Percentiles rank a stretch among this genome's conserved stretches.
phyloP scores from a whole-genome alignment of 2,329 filamentous ascomycete genomes.

The Hortaea werneckii region DNA sequence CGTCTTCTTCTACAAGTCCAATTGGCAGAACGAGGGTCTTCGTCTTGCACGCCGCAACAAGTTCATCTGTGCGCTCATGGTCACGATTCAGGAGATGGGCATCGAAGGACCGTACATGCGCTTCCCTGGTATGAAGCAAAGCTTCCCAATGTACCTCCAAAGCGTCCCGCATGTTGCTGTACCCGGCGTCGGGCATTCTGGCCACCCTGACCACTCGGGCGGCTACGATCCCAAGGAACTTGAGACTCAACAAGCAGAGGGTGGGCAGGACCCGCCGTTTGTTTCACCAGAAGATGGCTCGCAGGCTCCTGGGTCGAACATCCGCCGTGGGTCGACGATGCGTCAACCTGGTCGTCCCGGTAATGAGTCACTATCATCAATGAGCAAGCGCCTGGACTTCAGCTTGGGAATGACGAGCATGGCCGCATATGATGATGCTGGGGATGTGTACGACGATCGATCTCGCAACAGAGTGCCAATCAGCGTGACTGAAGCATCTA shows the following conservation, averaged over 20 bases:
- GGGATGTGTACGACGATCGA: constrained; percentile 55
- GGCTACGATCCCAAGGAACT: constrained; percentile 24
- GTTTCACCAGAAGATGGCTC: constrained; percentile 23
- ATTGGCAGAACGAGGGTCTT: constrained; percentile 88
- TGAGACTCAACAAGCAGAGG: constrained; percentile 12
- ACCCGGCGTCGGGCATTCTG: constrained; percentile 32
- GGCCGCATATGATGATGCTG: constrained; percentile 47
- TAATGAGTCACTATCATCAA: constrained; percentile 47
- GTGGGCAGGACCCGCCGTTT: constrained; percentile 33
- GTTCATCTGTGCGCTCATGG: constrained; percentile 85
- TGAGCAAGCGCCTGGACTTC: constrained; percentile 58
- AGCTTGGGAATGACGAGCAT: constrained; percentile 51
- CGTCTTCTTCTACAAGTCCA: constrained; percentile 95
- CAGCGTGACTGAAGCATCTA: constrained; percentile 26
- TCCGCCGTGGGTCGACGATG: constrained; percentile 43
- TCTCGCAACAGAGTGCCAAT: constrained; percentile 32
- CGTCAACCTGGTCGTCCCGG: constrained; percentile 34
- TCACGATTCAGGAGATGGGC: constrained; percentile 69
- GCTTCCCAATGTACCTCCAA: constrained; percentile 56
- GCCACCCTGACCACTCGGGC: constrained; percentile 35
- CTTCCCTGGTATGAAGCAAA: constrained; percentile 56
- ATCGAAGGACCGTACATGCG: constrained; percentile 75
- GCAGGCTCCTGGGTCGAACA: constrained; percentile 15
- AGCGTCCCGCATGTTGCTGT: constrained; percentile 39
- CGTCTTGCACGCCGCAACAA: constrained; percentile 87